These are phyloP conservation scores for Talaromyces sp. DNA, from an alignment of 2,329 filamentous ascomycete species.

Conservation along the genomic window DNA sequence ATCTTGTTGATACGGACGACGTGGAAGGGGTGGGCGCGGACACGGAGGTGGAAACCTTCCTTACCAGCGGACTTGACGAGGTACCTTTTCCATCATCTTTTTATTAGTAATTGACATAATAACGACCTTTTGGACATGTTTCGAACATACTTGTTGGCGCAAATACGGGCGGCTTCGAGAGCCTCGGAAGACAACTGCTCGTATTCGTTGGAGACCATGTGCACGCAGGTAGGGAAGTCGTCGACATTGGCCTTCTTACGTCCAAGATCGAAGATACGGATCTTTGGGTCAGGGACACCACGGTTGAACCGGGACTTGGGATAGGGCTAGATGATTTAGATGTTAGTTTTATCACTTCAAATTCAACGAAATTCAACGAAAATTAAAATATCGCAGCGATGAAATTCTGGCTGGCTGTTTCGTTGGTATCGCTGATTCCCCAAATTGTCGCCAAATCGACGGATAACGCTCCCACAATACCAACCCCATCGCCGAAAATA, in stretches of 20 bases:
- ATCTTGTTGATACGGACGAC: slow-evolving; percentile 99
- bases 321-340: slow-evolving; percentile 62
- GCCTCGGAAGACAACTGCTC: slow-evolving; percentile 99
- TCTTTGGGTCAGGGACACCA: slow-evolving; percentile 78
- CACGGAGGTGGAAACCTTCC: slow-evolving; percentile 66
- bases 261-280: slow-evolving; percentile 98
- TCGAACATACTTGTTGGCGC: slow-evolving; percentile 90
- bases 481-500: background rate
- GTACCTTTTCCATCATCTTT: slow-evolving; percentile 48
- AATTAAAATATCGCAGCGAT: background rate
- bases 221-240: slow-evolving; percentile 98
- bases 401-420: background rate
- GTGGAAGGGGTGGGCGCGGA: slow-evolving; percentile 96
- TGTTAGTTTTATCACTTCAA: background rate
- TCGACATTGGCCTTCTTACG: slow-evolving; percentile 98
- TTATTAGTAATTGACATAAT: background rate
- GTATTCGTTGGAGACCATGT: slow-evolving; percentile 99
- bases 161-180: slow-evolving; percentile 99
- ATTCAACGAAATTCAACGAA: background rate
- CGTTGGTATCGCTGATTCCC: slow-evolving; percentile 1
- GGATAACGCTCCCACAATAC: slow-evolving; percentile 25
- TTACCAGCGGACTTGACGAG: slow-evolving; percentile 65
- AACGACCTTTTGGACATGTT: slow-evolving; percentile 34
- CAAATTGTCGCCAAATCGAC: slow-evolving; percentile 2
- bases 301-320: slow-evolving; percentile 99